phyloP scores from a whole-genome alignment of 129 eudicot species.

The Flaveria brownii region DNA sequence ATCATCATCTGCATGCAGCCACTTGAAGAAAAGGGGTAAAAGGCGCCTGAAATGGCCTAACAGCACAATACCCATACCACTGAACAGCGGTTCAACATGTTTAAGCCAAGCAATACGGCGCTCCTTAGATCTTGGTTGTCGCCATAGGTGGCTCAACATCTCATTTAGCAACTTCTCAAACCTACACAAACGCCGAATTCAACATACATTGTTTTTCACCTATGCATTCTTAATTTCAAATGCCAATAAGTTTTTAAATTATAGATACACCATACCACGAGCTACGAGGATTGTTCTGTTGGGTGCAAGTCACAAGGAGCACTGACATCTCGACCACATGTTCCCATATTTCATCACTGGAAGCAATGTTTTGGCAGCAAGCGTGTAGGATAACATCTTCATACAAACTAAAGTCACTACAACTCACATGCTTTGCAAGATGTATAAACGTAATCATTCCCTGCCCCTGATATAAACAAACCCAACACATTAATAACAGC shows the following conservation, averaged over 20 bases:
- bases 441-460: constrained; percentile 79
- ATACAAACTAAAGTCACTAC: constrained; percentile 63
- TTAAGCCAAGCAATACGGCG: constrained; percentile 74
- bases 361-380: constrained; percentile 82
- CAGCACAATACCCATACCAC: constrained; percentile 69
- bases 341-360: constrained; percentile 83
- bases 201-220: neutral
- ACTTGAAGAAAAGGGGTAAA: constrained; percentile 83
- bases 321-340: constrained; percentile 90
- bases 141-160: constrained; percentile 84
- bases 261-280: constrained; percentile 49
- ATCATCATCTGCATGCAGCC: constrained; percentile 97
- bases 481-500: constrained; percentile 3
- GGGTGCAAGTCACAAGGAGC: constrained; percentile 64
- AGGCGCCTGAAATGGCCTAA: constrained; percentile 84
- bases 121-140: constrained; percentile 86
- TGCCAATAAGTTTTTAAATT: neutral
- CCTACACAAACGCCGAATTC: constrained; percentile 47
- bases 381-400: constrained; percentile 90
- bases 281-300: constrained; percentile 84
- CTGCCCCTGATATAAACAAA: constrained; percentile 53
- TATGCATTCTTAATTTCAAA: neutral
- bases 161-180: constrained; percentile 76
- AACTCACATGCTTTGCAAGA: constrained; percentile 68
- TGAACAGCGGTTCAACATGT: constrained; percentile 54